phyloP scores from a whole-genome alignment of 208 protist genomes.

The Crithidia sp. region DNA sequence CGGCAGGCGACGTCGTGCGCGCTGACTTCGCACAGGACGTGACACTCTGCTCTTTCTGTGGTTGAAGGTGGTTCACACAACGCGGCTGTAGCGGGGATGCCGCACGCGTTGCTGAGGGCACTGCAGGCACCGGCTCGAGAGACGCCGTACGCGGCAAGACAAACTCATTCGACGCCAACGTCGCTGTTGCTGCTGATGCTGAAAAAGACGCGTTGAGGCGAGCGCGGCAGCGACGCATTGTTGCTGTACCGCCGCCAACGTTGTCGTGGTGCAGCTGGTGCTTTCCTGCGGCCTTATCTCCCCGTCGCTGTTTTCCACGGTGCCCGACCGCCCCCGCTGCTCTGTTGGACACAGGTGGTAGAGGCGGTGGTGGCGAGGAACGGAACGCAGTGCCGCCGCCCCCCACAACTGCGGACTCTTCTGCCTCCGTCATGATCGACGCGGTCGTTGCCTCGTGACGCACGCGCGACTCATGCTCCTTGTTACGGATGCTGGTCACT shows the following conservation, averaged over 20 bases:
- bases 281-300: neutral
- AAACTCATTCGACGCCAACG: constrained; percentile 11
- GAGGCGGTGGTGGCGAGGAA: no score
- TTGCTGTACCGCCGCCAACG: neutral
- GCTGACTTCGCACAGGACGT: no score
- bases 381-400: no score
- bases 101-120: neutral
- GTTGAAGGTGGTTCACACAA: neutral
- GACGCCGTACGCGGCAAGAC: constrained; percentile 11
- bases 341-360: no score
- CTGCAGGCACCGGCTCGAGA: neutral
- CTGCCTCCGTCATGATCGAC: no score
- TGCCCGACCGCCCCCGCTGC: no score
- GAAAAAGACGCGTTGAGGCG: neutral
- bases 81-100: constrained; percentile 13
- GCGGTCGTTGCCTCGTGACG: no score
- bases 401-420: no score
- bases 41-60: neutral
- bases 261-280: neutral
- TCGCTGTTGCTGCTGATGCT: neutral
- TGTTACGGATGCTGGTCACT: no score
- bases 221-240: constrained; percentile 2
- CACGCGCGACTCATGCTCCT: no score
- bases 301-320: neutral
- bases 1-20: no score